Conservation (phyloP, 306 rosid genomes). For the Lathyrus sativus region DNA sequence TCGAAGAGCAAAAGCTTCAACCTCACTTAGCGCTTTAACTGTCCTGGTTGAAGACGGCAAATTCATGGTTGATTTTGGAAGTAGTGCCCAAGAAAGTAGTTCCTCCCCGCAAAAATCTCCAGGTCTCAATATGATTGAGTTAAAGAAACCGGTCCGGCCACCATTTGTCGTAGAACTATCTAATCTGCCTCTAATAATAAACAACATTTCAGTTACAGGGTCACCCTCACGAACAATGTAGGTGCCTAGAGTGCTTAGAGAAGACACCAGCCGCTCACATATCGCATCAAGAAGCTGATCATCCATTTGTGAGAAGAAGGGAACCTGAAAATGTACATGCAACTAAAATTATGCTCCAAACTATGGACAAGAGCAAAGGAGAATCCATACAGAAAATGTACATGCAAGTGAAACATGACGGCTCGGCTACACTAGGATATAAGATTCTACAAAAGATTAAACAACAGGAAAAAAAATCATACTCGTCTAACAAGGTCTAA, state of each 20-base stretch:
- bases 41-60: conserved; percentile 94
- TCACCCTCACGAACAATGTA: conserved; percentile 96
- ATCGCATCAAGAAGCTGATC: conserved; percentile 96
- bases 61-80: conserved; percentile 77
- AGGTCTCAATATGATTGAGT: conserved; percentile 80
- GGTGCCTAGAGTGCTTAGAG: conserved; percentile 85
- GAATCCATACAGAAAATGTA: conserved; percentile 2
- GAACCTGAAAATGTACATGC: conserved; percentile 56
- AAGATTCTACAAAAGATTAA: conserved; percentile 27
- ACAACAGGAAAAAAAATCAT: conserved; percentile 49
- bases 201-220: conserved; percentile 92
- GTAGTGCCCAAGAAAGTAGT: conserved; percentile 94
- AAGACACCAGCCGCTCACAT: conserved; percentile 90
- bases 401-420: conserved; percentile 17
- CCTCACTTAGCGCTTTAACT: conserved; percentile 72
- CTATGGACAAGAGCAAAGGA: conserved; percentile 10
- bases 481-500: conserved; percentile 93
- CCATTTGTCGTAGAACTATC: conserved; percentile 96
- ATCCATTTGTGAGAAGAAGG: conserved; percentile 98
- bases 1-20: conserved; percentile 91
- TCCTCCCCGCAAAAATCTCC: conserved; percentile 99
- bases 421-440: conserved; percentile 5
- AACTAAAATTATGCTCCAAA: conserved; percentile 17
- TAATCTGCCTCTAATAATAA: conserved; percentile 83
- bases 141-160: conserved; percentile 92